These are phyloP conservation scores for Ilyonectria robusta DNA, from an alignment of 2,329 filamentous ascomycete genomes.

Conservation along the genomic window DNA sequence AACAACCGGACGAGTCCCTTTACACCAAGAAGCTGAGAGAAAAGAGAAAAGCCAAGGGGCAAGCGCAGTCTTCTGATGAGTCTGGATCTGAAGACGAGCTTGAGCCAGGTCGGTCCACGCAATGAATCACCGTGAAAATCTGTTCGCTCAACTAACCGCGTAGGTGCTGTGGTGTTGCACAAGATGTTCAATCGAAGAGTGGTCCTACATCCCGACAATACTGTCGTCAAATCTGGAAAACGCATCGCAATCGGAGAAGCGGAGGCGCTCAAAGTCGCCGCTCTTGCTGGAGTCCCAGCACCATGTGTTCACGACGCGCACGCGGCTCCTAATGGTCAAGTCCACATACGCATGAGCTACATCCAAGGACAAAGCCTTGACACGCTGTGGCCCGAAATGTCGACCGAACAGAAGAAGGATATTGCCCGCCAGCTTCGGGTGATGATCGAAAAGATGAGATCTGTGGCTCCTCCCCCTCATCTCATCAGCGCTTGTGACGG, in stretches of 20 bases:
- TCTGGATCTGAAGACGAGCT: constrained; percentile 42
- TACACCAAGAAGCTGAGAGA: constrained; percentile 33
- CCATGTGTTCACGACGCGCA: constrained; percentile 39
- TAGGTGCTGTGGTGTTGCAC: constrained; percentile 42
- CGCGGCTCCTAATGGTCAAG: constrained; percentile 33
- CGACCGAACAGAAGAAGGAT: constrained; percentile 38
- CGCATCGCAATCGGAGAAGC: constrained; percentile 45
- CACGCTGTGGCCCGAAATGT: constrained; percentile 45
- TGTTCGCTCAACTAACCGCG: constrained; percentile 12
- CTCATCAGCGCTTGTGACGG: constrained; percentile 47
- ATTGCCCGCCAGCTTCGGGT: constrained; percentile 45
- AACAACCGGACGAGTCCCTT: constrained; percentile 33
- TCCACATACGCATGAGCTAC: constrained; percentile 45
- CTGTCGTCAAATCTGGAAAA: constrained; percentile 46
- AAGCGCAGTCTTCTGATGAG: constrained; percentile 42
- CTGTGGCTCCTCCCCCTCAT: constrained; percentile 36
- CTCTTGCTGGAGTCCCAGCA: constrained; percentile 37
- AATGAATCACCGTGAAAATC: background rate
- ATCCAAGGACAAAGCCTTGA: constrained; percentile 45
- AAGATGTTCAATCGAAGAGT: constrained; percentile 42
- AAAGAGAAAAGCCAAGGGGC: constrained; percentile 35
- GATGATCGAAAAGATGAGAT: constrained; percentile 45
- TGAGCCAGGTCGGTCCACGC: constrained; percentile 39
- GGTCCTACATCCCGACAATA: constrained; percentile 40
- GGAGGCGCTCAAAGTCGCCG: constrained; percentile 43